Base-by-base conservation (phyloP, 306 rosid genomes). In the Canavalia ensiformis region DNA sequence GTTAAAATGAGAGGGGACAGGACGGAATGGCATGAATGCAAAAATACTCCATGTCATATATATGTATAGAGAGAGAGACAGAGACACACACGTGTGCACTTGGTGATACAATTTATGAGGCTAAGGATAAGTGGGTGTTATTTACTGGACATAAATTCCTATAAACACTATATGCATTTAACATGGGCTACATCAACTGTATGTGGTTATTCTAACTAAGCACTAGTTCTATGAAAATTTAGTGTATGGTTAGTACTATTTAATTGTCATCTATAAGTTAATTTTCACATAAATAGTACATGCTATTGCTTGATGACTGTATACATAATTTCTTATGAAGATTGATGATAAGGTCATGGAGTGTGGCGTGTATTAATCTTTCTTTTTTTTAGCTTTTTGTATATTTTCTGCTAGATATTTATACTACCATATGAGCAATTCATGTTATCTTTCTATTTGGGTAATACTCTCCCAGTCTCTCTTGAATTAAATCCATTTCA, bases 401-500 rank as follows among this genome's bases (percentile, higher is more conserved):
- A 44, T 75, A 59, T 75, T 68, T 72, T 85, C 42, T 58, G 13
- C 70, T 66, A 71, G 55, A 51, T 67, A 31, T 72, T 72, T 74
- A 42, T 54, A 73, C 63, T 31, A 42, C 37, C 51, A 39, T n/a
- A 55, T 33, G 56, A 78, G 75, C 37, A 72, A 39, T 77, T 75
- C 2, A 75, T n/a, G 63, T 68, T 45, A 54, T 52, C 41, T 37
- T 66, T 7, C 50, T 58, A 63, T 29, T 63, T 80, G 64, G 75
- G 63, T 42, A 59, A 57, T 76, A 54, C 47, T 65, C 50, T 81
- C 49, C 49, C 3, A 54, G 39, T 65, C 50, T 81, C 49, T 57
- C 3, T 70, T 45, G 37, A 42, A 30, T 72, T 5, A 74, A 62
- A 46, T 54, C 76, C 42, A 10, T 80, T 39, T 83, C 47, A 51